Evolutionary conservation across 768 basidiomycete genomes (phyloP), one percentile per base, ranked within the genome.

Genomic region (Kwoniella dejecticola): DNA sequence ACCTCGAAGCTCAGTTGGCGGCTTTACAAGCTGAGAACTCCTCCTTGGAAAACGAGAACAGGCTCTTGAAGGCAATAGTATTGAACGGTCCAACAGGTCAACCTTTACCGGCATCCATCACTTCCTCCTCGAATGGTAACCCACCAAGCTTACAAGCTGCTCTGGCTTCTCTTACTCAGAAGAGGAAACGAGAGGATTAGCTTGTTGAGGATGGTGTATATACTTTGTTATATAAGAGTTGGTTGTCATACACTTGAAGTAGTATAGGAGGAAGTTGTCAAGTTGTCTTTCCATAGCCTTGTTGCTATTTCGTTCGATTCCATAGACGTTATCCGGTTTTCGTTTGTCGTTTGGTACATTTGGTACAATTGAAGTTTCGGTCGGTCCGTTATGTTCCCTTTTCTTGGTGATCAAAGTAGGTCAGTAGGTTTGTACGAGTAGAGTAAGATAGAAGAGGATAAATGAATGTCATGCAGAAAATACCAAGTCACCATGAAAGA

Each of bases 1-100:
- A 68, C 5, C 67, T 75, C 13, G 70, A 75, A 57, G 69, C 59
- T 17, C 71, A 75, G 53, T 67, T 75, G 15, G 59, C 74, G 2
- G 55, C 60, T 24, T 59, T 75, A 26, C 47, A 50, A 15, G 58
- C 67, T 15, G 70, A 75, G 44, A 75, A 75, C 54, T 38, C 66
- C 8, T 66, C 66, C 12, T 60, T 75, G 29, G 74, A 71, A 57
- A 70, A 69, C 41, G 74, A 75, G 59, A 75, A 75, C 62, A 64
- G 55, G 48, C 44, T 75, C 31, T 54, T 75, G 15, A 71, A 71
- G 58, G 64, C 66, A 11, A 71, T 74, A 31, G 72, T 74, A 19
- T 63, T 74, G 26, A 59, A 63, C 27, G 62, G 66, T 53, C 48
- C 45, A 4, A 13, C 53, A 36, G 48, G 53, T 24, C 46, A 30